Evolutionary conservation across 2,329 filamentous ascomycete genomes (phyloP), one percentile per base, ranked within the genome.

Genomic region (Fusarium poae): DNA sequence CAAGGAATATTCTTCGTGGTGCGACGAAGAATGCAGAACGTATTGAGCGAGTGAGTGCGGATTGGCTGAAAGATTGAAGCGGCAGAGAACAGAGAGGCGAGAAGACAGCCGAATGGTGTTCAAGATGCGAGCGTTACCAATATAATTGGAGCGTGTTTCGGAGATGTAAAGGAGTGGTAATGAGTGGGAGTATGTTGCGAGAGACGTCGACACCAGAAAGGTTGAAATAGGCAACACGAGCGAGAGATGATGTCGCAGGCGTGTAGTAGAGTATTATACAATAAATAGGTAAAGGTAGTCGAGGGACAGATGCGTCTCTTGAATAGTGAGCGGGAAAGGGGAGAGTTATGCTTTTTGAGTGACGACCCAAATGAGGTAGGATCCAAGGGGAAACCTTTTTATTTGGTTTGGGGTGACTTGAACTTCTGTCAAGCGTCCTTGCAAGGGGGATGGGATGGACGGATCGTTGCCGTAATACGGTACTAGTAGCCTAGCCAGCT

Each of bases 121-220:
- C 62, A 65, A 70, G 61, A 68, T 75, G 72, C 72, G 74, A 77
- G 75, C 68, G 73, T 77, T 72, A 73, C 79, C 78, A 79, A 77
- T 78, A 76, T 71, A 75, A 72, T 76, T 74, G 73, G 67, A 62
- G 54, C 44, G 40, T 75, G 75, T 76, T 74, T 77, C 72, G 76
- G 71, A 66, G 66, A 64, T 42, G 51, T 16, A 64, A 64, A 63
- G 68, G 67, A 70, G 74, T 67, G 70, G 67, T 70, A 63, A 64
- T 59, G 65, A 52, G 63, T 65, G 70, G 58, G 65, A 46, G 55
- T 70, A 73, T 55, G 57, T 70, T 73, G 59, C 71, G 69, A 75
- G 71, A 74, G 70, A 63, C 62, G 65, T 77, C 77, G 77, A 72
- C 73, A 79, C 77, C 77, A 68, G 67, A 65, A 65, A 76, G 71